Evolutionary conservation across 1,284 basidiomycete genomes (phyloP).

Genomic region (Malassezia brasiliensis): DNA sequence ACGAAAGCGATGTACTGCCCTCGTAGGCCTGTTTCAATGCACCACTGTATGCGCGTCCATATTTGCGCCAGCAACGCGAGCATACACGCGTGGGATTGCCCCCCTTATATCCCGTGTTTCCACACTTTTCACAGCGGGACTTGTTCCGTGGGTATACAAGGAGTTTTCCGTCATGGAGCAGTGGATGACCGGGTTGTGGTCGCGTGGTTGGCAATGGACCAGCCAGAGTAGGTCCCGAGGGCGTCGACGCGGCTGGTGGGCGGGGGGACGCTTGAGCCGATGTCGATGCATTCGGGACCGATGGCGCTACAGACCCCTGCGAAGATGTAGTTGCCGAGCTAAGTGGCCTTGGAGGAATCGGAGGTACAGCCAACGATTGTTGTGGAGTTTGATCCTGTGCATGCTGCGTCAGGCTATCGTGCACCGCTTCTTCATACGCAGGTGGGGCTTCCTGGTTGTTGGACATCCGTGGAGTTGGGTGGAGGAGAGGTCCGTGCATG

Average conservation of each 20-base stretch:
- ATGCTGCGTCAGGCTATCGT: not conserved
- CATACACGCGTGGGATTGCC: conserved; percentile 8
- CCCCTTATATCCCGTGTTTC: conserved; percentile 16
- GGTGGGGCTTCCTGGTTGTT: conserved; percentile 4
- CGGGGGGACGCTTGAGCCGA: too few relatives aligned
- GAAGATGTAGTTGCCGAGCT: too few relatives aligned
- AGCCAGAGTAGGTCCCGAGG: not conserved
- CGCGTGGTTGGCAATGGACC: not conserved
- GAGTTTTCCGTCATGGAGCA: conserved; percentile 12
- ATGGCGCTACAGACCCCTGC: too few relatives aligned
- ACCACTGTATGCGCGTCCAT: conserved; percentile 9
- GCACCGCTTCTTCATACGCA: conserved; percentile 7
- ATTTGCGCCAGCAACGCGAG: conserved; percentile 15
- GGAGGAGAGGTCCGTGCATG: not conserved
- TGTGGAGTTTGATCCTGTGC: too few relatives aligned
- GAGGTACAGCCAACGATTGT: too few relatives aligned
- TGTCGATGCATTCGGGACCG: too few relatives aligned
- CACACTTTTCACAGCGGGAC: conserved; percentile 12
- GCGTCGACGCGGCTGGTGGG: not conserved
- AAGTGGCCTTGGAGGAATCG: too few relatives aligned
- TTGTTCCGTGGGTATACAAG: conserved; percentile 13
- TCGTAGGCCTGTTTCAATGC: conserved; percentile 11
- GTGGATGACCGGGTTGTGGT: conserved; percentile 3
- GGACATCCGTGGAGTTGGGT: not conserved
- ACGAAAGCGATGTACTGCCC: not conserved